A percentile compares a stretch with the other conserved stretches of the same genome.
Evolutionary conservation across 2,329 filamentous ascomycete species (phyloP).

Genomic region (Calonectria pteridis): DNA sequence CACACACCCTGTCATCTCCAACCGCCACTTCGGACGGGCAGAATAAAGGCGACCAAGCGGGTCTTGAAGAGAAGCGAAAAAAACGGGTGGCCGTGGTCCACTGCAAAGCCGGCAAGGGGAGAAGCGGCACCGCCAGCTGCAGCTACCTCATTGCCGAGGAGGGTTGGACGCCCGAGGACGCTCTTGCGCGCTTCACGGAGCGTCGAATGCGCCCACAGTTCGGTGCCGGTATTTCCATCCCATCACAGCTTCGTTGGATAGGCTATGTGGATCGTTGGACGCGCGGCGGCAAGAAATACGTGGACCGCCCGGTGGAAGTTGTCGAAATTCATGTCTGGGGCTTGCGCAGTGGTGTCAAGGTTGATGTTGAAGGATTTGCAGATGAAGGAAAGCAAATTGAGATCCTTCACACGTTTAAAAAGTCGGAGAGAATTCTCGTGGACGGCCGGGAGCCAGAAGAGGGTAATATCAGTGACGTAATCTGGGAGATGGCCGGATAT

Average conservation of each 20-base stretch:
- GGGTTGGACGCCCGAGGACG: slow-evolving; percentile 67
- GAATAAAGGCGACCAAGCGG: slow-evolving; percentile 35
- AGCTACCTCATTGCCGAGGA: slow-evolving; percentile 93
- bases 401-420: slow-evolving; percentile 83
- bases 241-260: slow-evolving; percentile 90
- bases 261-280: slow-evolving; percentile 92
- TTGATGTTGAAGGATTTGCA: slow-evolving; percentile 85
- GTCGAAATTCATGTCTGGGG: slow-evolving; percentile 93
- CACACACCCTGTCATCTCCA: slow-evolving; percentile 28
- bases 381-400: slow-evolving; percentile 93
- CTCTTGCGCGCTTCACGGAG: slow-evolving; percentile 75
- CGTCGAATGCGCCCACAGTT: slow-evolving; percentile 91
- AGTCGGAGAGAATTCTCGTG: slow-evolving; percentile 78
- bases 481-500: slow-evolving; percentile 66
- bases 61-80: slow-evolving; percentile 51
- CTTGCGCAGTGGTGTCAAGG: slow-evolving; percentile 86
- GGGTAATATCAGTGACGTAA: slow-evolving; percentile 62
- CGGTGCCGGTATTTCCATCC: slow-evolving; percentile 90
- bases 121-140: slow-evolving; percentile 89
- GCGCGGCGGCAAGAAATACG: slow-evolving; percentile 78
- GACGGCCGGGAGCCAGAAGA: slow-evolving; percentile 68
- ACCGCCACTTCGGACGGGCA: neutral
- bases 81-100: slow-evolving; percentile 88
- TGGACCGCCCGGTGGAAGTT: slow-evolving; percentile 86
- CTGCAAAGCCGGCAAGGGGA: slow-evolving; percentile 96